These are phyloP conservation scores for Saturnispora gosingensis DNA, from an alignment of 805 yeast species.

Conservation along the genomic window DNA sequence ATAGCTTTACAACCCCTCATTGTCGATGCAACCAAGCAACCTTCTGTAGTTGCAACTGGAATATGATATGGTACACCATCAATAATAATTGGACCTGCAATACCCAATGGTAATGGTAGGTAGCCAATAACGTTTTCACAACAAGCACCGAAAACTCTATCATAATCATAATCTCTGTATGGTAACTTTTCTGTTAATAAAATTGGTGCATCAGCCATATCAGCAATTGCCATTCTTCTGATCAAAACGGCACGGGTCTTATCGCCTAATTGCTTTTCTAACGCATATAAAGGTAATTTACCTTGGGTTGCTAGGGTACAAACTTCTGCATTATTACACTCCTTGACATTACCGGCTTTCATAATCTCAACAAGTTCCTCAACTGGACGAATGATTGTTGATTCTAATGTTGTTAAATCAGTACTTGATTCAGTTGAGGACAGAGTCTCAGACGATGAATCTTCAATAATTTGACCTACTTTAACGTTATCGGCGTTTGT, in stretches of 20 bases:
- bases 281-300: constrained; percentile 83
- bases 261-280: constrained; percentile 85
- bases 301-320: constrained; percentile 61
- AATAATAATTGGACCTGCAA: constrained; percentile 92
- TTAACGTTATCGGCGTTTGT: constrained; percentile 22
- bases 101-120: constrained; percentile 94
- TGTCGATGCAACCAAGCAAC: constrained; percentile 95
- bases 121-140: constrained; percentile 98
- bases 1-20: constrained; percentile 99
- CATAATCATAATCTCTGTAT: constrained; percentile 76
- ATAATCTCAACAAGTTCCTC: constrained; percentile 56
- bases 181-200: constrained; percentile 69
- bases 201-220: constrained; percentile 72
- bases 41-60: constrained; percentile 99
- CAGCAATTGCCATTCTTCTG: constrained; percentile 88
- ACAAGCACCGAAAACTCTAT: constrained; percentile 96
- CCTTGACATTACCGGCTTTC: constrained; percentile 63
- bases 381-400: constrained; percentile 32
- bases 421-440: constrained; percentile 5
- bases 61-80: constrained; percentile 84
- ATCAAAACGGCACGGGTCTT: constrained; percentile 87
- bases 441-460: constrained; percentile 8
- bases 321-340: constrained; percentile 65
- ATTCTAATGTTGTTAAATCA: constrained; percentile 16
- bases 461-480: constrained; percentile 29